Evolutionary conservation across 192 early-diverging fungal species (phyloP).

Genomic region (Coemansia sp.): DNA sequence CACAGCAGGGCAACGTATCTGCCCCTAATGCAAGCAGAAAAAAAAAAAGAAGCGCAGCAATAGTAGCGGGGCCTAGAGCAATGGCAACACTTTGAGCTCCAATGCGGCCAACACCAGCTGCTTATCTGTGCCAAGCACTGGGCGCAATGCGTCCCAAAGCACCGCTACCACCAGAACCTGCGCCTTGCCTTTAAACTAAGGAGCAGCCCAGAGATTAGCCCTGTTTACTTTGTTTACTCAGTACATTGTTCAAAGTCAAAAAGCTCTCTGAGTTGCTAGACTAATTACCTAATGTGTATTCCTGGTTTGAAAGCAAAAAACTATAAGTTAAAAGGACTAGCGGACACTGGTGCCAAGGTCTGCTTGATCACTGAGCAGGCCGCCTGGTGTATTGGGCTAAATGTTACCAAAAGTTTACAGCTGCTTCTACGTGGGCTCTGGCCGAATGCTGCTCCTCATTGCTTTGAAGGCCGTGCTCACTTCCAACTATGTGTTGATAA

Average conservation of each 20-base stretch:
- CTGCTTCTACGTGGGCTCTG: neutral
- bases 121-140: neutral
- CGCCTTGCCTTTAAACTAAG: neutral
- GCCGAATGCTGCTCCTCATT: neutral
- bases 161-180: no score
- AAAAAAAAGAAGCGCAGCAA: neutral
- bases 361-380: neutral
- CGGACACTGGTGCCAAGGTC: neutral
- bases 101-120: neutral
- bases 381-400: neutral
- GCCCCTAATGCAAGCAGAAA: neutral
- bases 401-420: neutral
- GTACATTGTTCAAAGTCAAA: neutral
- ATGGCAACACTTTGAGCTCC: neutral
- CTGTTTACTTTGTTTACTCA: neutral
- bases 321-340: neutral
- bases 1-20: no score
- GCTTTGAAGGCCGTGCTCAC: neutral
- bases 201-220: neutral
- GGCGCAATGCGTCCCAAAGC: no score
- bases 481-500: neutral
- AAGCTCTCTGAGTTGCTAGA: neutral
- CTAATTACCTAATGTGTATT: neutral
- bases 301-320: neutral
- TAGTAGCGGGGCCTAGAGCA: neutral